Base-by-base conservation (phyloP, 1,139 yeast genomes). In the Protomyces arabidopsidicola region DNA sequence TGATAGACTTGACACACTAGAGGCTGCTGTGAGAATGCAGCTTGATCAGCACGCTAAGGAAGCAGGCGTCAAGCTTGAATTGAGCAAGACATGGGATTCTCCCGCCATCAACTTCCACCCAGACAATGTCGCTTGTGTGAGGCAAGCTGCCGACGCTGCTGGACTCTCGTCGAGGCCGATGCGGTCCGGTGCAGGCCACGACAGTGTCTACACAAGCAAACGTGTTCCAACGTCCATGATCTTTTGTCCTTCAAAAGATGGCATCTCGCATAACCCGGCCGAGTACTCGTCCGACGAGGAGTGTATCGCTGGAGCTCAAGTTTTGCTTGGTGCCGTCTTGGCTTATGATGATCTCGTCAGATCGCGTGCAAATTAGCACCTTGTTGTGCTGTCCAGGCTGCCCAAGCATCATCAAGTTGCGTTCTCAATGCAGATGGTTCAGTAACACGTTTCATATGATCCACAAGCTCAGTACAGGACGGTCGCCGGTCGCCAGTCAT, bases 181-280 rank as follows among this genome's bases (percentile, higher is more conserved):
- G 10, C 34, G 53, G 10, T 50, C 53, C 4, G 53, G 53, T 8
- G 53, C 53, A 10, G 53, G 53, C 14, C 53, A 50, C 34, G 53
- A 50, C 36, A 82, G 87, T 2, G 84, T 89, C 69, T 79, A 82
- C 39, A 82, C 87, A 3, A 78, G 82, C 38, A 69, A 75, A 8
- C 77, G 79, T 55, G 80, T 83, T 45, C 90, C 91, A 31, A 85
- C 90, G 0, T 82, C 88, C 0, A 86, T 86, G 90, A 82, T 86
- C 35, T 86, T 86, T 72, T 84, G 85, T 70, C 90, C 91, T 6
- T 82, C 87, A 36, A 81, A 76, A 69, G 85, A 84, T 71, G 90
- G 90, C n/a, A 77, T 86, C 51, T 81, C 86, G 34, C 90, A 86
- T 73, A 84, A 84, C 71, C 87, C 87, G 8, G 81, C 78, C 61